Evolutionary conservation across 1,284 basidiomycete species (phyloP).

Genomic region (Agaricales sp.): DNA sequence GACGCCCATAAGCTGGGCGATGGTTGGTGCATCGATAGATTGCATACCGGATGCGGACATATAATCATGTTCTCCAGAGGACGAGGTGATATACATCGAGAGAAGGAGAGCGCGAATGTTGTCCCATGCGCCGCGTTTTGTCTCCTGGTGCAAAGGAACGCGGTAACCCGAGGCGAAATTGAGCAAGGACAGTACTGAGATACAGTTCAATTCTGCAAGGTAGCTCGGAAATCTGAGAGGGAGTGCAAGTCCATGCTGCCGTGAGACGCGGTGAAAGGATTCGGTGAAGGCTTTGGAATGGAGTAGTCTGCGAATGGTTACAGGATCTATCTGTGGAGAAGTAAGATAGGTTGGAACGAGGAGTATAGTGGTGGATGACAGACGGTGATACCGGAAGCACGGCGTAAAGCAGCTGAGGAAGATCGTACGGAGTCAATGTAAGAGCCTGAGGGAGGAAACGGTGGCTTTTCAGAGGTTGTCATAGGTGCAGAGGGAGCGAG

Average conservation of each 20-base stretch:
- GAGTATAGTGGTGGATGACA: constrained; percentile 12
- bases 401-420: constrained; percentile 36
- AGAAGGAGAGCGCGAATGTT: constrained; percentile 66
- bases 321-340: constrained; percentile 37
- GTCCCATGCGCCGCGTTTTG: constrained; percentile 72
- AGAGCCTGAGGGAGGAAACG: constrained; percentile 32
- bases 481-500: background rate
- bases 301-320: constrained; percentile 49
- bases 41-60: constrained; percentile 61
- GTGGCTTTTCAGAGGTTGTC: constrained; percentile 8
- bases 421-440: constrained; percentile 41
- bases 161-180: constrained; percentile 80
- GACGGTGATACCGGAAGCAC: constrained; percentile 32
- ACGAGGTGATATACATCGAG: constrained; percentile 58
- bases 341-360: background rate
- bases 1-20: constrained; percentile 68
- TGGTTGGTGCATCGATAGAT: constrained; percentile 35
- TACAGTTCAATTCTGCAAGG: constrained; percentile 63
- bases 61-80: constrained; percentile 44
- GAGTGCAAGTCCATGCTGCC: constrained; percentile 56
- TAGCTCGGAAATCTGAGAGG: constrained; percentile 67
- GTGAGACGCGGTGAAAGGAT: constrained; percentile 53
- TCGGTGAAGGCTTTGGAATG: constrained; percentile 51
- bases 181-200: constrained; percentile 62
- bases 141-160: constrained; percentile 53